Evolutionary conservation across 495 filamentous ascomycete species (phyloP).

Genomic region (Penicillium antarcticum): DNA sequence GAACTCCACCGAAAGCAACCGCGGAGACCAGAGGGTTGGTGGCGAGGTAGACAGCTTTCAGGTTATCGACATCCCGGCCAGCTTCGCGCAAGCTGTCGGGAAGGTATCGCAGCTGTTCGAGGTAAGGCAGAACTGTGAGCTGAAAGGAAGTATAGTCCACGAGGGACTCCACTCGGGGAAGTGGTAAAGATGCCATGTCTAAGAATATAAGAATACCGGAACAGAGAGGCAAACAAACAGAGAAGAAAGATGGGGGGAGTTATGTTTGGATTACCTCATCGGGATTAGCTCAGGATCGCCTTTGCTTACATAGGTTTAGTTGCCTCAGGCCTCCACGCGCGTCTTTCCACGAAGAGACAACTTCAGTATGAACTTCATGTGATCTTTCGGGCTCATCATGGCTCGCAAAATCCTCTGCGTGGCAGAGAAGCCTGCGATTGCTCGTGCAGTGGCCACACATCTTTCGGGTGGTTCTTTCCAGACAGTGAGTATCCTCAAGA

Average conservation of each 20-base stretch:
- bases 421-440: constrained; percentile 95
- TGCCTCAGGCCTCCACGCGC: constrained; percentile 22
- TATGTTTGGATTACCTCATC: constrained; percentile 30
- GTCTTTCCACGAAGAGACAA: constrained; percentile 9
- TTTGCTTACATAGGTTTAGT: background rate
- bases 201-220: background rate
- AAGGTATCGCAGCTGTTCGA: constrained; percentile 73
- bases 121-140: constrained; percentile 68
- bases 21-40: constrained; percentile 86
- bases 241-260: constrained; percentile 6
- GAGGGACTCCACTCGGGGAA: constrained; percentile 67
- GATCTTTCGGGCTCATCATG: constrained; percentile 19
- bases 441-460: constrained; percentile 88
- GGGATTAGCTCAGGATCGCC: constrained; percentile 1
- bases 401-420: constrained; percentile 74
- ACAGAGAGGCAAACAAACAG: background rate
- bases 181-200: constrained; percentile 51
- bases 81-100: constrained; percentile 59
- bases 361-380: constrained; percentile 8
- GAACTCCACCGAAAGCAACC: constrained; percentile 63
- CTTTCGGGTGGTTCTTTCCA: constrained; percentile 70
- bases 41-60: constrained; percentile 68
- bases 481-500: constrained; percentile 53
- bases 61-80: constrained; percentile 50
- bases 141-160: constrained; percentile 69